Conservation (phyloP, 2,329 filamentous ascomycete genomes). For the Venturia pyrina region DNA sequence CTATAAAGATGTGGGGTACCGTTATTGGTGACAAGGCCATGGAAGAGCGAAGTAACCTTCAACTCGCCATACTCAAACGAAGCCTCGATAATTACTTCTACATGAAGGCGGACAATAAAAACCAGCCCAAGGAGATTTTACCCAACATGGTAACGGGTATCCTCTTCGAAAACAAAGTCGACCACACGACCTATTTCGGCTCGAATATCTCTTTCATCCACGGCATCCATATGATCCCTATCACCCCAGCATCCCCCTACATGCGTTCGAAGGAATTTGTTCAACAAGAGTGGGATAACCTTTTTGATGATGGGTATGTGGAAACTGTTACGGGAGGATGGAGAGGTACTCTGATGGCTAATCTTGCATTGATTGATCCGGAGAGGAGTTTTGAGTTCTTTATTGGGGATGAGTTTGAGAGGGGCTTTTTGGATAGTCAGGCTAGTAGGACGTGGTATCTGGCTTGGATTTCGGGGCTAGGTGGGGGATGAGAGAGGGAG, state of each 20-base stretch:
- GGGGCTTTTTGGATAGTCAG: conserved; percentile 66
- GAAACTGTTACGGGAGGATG: conserved; percentile 45
- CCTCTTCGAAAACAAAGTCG: conserved; percentile 89
- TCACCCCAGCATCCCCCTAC: conserved; percentile 5
- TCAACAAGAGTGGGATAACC: conserved; percentile 38
- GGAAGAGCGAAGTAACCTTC: conserved; percentile 50
- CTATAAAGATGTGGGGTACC: conserved; percentile 86
- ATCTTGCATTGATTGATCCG: conserved; percentile 69
- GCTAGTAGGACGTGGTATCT: conserved; percentile 79
- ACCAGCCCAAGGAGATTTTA: conserved; percentile 65
- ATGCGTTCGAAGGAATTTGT: conserved; percentile 64
- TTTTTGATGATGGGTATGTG: conserved; percentile 41
- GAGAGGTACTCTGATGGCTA: conserved; percentile 80
- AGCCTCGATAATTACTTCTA: conserved; percentile 74
- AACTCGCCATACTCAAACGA: conserved; percentile 63
- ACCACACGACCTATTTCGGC: conserved; percentile 43
- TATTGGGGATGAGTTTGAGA: conserved; percentile 52
- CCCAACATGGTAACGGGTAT: conserved; percentile 62
- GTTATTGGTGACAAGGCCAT: conserved; percentile 66
- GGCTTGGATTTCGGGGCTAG: conserved; percentile 57
- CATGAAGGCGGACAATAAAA: conserved; percentile 54
- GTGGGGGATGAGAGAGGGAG: conserved; percentile 1
- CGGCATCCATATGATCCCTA: conserved; percentile 10
- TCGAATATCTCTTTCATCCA: conserved; percentile 9
- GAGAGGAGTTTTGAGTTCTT: conserved; percentile 67